Percentiles rank a stretch among this genome's conserved stretches.
Conservation (phyloP, 2,329 filamentous ascomycete species). For the Arthrobotrys megalospora region DNA sequence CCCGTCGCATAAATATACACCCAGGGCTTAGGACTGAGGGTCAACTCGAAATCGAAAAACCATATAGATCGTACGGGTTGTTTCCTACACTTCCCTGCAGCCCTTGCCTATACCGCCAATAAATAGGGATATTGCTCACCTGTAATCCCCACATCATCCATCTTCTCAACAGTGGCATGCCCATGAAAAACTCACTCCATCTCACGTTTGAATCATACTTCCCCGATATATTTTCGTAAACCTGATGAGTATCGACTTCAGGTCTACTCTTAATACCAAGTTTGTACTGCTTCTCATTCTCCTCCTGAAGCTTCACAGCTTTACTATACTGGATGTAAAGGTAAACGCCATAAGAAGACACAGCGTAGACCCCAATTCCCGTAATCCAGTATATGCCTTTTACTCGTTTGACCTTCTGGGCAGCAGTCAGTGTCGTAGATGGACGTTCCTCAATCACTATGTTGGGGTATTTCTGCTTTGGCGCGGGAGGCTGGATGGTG, state of each 20-base stretch:
- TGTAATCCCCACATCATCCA: conserved; percentile 62
- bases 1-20: conserved; percentile 11
- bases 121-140: conserved; percentile 45
- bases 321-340: conserved; percentile 62
- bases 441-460: conserved; percentile 26
- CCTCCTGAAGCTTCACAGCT: conserved; percentile 29
- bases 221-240: conserved; percentile 64
- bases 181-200: conserved; percentile 64
- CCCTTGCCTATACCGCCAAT: neutral
- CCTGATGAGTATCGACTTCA: conserved; percentile 61
- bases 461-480: conserved; percentile 48
- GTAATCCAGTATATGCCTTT: conserved; percentile 59
- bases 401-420: conserved; percentile 53
- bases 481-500: conserved; percentile 21
- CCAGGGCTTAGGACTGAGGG: neutral
- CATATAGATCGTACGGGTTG: neutral
- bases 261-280: conserved; percentile 40
- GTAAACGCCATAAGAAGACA: conserved; percentile 63
- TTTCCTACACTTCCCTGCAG: neutral
- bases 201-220: conserved; percentile 64
- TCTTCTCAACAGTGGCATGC: conserved; percentile 64
- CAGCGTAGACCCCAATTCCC: conserved; percentile 62
- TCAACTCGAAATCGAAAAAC: neutral
- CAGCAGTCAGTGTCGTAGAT: conserved; percentile 18
- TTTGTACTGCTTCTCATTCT: conserved; percentile 46